phyloP scores from a whole-genome alignment of 257 asterid species.

The Primulina eburnea region DNA sequence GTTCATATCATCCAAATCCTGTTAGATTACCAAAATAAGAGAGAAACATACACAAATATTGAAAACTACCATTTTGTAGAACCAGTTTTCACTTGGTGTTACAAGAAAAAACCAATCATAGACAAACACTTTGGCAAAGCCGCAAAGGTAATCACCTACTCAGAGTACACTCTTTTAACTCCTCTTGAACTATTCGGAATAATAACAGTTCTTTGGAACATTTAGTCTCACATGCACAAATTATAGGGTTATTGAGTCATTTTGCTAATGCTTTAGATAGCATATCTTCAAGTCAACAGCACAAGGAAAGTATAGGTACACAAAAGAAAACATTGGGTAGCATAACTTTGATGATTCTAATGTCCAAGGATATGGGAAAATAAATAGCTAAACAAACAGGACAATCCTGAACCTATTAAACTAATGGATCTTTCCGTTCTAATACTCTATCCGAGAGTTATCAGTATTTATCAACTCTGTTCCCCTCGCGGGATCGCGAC shows the following conservation, averaged over 20 bases:
- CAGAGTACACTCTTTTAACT: neutral
- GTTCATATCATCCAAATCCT: slow-evolving; percentile 98
- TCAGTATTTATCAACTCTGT: too few species aligned
- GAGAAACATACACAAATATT: slow-evolving; percentile 1
- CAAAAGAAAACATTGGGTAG: neutral
- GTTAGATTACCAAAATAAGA: slow-evolving; percentile 21
- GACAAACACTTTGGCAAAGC: neutral
- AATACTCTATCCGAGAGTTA: too few species aligned
- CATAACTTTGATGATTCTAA: slow-evolving; percentile 4
- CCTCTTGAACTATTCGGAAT: neutral
- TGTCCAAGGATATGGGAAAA: slow-evolving; percentile 4
- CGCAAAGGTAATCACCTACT: neutral
- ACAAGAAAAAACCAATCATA: too few species aligned
- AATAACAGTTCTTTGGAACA: neutral
- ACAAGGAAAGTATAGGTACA: neutral
- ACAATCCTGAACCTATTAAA: neutral
- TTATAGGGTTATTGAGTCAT: neutral
- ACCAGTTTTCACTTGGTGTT: neutral
- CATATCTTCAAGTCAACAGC: slow-evolving; percentile 14
- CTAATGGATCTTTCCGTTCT: too few species aligned
- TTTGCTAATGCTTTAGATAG: slow-evolving; percentile 4
- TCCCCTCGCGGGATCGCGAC: too few species aligned
- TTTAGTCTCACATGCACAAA: neutral
- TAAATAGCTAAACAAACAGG: slow-evolving; percentile 2
- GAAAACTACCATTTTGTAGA: neutral